Evolutionary conservation across 148 eudicot genomes (phyloP), one percentile per base, ranked within the genome.

Genomic region (Fagopyrum tataricum): DNA sequence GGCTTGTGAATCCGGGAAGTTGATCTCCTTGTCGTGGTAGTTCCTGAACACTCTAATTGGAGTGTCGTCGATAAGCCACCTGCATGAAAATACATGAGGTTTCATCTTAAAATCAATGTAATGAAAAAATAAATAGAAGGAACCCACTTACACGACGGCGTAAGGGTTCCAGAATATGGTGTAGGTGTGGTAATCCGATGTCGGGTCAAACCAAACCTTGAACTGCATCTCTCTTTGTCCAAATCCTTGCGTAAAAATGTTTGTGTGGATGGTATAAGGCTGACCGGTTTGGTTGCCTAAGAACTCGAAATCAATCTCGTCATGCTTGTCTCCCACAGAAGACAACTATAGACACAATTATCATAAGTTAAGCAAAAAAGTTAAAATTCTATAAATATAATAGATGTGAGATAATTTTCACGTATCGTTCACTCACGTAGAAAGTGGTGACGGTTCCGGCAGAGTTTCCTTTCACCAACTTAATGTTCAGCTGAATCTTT

Each of bases 391-490:
- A 1, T 31, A 31, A 31, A 31, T 31, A 31, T 31, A 31, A 31
- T 31, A 2, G 37, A 31, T 31, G 37, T 31, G 37, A 31, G 37
- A 31, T 31, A 31, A 31, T 31, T 31, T 31, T 31, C n/a, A n/a
- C n/a, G n/a, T n/a, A n/a, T n/a, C n/a, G n/a, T n/a, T 23, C 14
- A 43, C 72, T 73, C 31, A 75, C 77, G 13, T 75, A 75, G 72
- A 75, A 81, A 20, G 84, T 76, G 56, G 84, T 81, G 24, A 81
- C 84, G 41, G 84, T 78, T 75, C 84, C 84, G 11, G 84, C 84
- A 12, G 81, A 81, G 72, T 78, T 73, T 15, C 81, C 79, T 2
- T 74, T 58, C 6, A 78, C 79, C 62, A 81, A 67, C 79, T 81
- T 81, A 62, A 81, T 75, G 15, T 48, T 67, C 74, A 72, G 39